Evolutionary conservation across 2,329 filamentous ascomycete species (phyloP), one percentile per base, ranked within the genome.

Genomic region (Colletotrichum neosansevieriae): DNA sequence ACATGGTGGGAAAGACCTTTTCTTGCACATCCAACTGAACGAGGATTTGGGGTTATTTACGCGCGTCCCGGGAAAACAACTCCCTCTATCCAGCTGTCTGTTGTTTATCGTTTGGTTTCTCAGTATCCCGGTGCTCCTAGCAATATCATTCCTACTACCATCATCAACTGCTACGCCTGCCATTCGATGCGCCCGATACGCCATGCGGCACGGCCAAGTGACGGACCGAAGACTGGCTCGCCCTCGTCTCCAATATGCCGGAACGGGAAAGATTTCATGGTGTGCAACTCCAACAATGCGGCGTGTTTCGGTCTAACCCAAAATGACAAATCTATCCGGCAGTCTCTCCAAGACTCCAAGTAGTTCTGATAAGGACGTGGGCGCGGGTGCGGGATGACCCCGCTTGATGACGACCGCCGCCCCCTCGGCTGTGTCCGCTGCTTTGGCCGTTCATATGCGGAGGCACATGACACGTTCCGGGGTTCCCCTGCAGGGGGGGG

Each of bases 381-480:
- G 50, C 32, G 19, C 3, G 17, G 49, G 21, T 49, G 64, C 53
- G 60, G 60, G 61, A 65, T 60, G 54, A 65, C 65, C 65, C 65
- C 65, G 61, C 65, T 65, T 38, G 65, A 59, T 68, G 65, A 65
- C 65, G 45, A 67, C 64, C 59, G 29, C 42, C n/a, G n/a, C n/a
- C n/a, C n/a, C 38, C 59, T 3, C 51, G 59, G 64, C 51, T 63
- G 19, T 58, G 59, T 29, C 42, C 51, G 45, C 45, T 51, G 34
- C 36, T 19, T 50, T 21, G 38, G 51, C 29, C 24, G 49, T 32
- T 19, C 13, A 3, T 49, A 21, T 51, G 59, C 50, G 50, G 44
- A 63, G 42, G 60, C 60, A 54, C 29, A 44, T 29, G 64, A 58
- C 45, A 64, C 29, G 29, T n/a, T 7, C 44, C 13, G 45, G 29